These are phyloP conservation scores for Apiospora koreana DNA, from an alignment of 2,329 filamentous ascomycete genomes.

Conservation along the genomic window DNA sequence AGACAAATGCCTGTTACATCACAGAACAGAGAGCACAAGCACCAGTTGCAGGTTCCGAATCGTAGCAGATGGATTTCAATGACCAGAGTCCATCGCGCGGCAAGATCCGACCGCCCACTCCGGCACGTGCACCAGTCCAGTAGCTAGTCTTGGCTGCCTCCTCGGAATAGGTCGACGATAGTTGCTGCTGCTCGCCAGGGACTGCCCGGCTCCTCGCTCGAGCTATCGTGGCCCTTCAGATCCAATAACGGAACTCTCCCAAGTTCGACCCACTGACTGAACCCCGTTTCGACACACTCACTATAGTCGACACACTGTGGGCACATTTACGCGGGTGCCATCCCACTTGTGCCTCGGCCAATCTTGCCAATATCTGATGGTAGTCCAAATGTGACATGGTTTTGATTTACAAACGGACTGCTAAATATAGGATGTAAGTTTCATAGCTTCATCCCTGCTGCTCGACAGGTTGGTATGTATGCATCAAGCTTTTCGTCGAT, in stretches of 20 bases:
- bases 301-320: not conserved
- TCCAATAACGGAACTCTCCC: not conserved
- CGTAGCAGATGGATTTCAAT: no score
- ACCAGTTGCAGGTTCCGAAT: no score
- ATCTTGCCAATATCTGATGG: no score
- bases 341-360: not conserved
- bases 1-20: no score
- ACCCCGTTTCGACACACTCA: not conserved
- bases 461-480: no score
- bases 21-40: no score
- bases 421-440: not conserved
- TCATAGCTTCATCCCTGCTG: not conserved
- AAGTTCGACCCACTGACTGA: not conserved
- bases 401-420: no score
- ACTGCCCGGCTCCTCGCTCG: not conserved
- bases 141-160: not conserved
- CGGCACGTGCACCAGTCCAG: not conserved
- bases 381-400: not conserved
- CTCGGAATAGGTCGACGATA: no score
- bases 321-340: not conserved
- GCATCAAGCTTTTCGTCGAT: no score
- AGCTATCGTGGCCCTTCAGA: not conserved
- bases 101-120: no score
- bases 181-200: not conserved
- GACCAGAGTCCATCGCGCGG: no score